These are phyloP conservation scores for Phragmites australis DNA, from an alignment of 176 grass and related monocot species.

Conservation along the genomic window DNA sequence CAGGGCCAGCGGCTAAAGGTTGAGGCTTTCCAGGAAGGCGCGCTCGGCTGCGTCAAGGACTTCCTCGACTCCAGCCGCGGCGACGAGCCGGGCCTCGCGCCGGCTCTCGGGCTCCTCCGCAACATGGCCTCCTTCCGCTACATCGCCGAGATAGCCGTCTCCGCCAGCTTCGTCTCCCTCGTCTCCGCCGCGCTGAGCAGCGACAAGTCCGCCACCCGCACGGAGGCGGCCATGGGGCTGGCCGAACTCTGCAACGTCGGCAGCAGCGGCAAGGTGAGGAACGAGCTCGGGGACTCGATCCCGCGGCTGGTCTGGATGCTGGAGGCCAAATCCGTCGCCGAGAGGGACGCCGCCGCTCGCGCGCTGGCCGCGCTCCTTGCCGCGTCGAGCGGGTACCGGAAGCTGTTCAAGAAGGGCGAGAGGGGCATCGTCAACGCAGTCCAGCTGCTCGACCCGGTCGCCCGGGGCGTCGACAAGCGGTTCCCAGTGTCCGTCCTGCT, in stretches of 20 bases:
- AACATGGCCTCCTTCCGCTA: conserved; percentile 75
- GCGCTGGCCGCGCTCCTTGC: conserved; percentile 62
- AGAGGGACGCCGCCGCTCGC: conserved; percentile 57
- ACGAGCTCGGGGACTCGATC: conserved; percentile 46
- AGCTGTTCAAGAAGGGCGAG: conserved; percentile 71
- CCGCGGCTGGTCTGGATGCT: conserved; percentile 69
- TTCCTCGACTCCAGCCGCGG: conserved; percentile 52
- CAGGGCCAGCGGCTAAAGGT: conserved; percentile 64
- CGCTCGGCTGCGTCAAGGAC: conserved; percentile 65
- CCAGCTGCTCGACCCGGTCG: conserved; percentile 64
- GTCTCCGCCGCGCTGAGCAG: conserved; percentile 55
- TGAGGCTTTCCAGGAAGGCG: conserved; percentile 73
- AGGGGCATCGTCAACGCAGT: conserved; percentile 65
- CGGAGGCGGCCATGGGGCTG: conserved; percentile 60
- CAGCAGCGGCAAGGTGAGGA: conserved; percentile 34
- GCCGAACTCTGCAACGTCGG: conserved; percentile 51
- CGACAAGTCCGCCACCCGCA: conserved; percentile 36
- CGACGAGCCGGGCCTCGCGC: conserved; percentile 52
- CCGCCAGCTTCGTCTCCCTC: conserved; percentile 44
- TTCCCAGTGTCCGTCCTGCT: conserved; percentile 54
- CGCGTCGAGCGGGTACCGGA: conserved; percentile 41
- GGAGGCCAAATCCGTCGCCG: conserved; percentile 49
- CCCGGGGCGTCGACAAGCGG: conserved; percentile 44
- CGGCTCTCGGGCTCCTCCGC: conserved; percentile 66
- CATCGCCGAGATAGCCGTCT: conserved; percentile 64